Evolutionary conservation across 2,329 filamentous ascomycete genomes (phyloP).

Genomic region (Orbilia oligospora): DNA sequence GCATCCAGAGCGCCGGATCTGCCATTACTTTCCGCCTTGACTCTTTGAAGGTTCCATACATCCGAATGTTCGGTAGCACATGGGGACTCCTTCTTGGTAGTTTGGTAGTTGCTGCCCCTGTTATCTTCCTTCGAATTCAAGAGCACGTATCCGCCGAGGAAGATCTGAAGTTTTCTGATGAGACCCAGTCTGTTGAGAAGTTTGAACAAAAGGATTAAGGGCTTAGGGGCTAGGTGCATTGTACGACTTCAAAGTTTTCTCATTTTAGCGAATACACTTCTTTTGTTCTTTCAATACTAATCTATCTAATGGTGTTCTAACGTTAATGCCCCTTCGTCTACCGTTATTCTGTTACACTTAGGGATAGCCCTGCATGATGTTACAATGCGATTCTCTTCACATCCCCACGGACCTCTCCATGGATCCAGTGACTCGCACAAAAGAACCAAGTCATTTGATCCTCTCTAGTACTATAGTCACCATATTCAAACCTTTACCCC

Average conservation of each 20-base stretch:
- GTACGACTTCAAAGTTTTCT: not conserved
- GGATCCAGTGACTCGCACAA: not conserved
- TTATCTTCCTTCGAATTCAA: conserved; percentile 83
- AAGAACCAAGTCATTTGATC: conserved; percentile 12
- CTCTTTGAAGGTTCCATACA: conserved; percentile 74
- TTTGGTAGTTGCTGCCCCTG: conserved; percentile 81
- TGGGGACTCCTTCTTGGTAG: conserved; percentile 84
- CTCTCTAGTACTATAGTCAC: not conserved
- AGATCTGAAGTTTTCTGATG: conserved; percentile 87
- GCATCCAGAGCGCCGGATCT: conserved; percentile 87
- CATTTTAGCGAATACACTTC: conserved; percentile 22
- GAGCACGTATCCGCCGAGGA: conserved; percentile 86
- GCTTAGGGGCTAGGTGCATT: conserved; percentile 6
- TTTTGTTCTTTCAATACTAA: conserved; percentile 13
- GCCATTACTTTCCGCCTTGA: conserved; percentile 83
- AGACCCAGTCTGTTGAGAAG: conserved; percentile 71
- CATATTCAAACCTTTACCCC: not conserved
- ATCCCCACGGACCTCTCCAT: not conserved
- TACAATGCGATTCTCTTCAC: not conserved
- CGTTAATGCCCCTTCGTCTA: conserved; percentile 18
- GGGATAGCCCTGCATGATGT: conserved; percentile 8
- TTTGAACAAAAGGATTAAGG: conserved; percentile 48
- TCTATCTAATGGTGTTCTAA: conserved; percentile 33
- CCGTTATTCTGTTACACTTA: conserved; percentile 10
- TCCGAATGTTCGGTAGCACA: conserved; percentile 79